Evolutionary conservation across 1,139 yeast species (phyloP).

Genomic region (Candida tetrigidarum): DNA sequence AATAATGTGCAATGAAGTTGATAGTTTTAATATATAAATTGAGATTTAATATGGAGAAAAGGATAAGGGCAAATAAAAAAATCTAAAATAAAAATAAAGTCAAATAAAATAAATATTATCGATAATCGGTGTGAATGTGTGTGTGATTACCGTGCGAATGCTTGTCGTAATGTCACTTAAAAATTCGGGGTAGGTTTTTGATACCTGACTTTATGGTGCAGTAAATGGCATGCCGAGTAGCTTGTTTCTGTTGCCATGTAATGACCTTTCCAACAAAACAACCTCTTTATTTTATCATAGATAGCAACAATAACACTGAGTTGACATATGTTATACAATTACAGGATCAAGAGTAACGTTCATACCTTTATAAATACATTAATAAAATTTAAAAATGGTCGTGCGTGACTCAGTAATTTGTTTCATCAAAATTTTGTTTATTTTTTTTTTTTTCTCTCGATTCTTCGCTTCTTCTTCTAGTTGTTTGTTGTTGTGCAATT

Average conservation of each 20-base stretch:
- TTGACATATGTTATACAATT: neutral
- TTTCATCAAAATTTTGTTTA: neutral
- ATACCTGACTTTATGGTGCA: too few relatives aligned
- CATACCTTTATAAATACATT: too few relatives aligned
- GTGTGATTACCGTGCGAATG: too few relatives aligned
- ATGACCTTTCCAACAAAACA: too few relatives aligned
- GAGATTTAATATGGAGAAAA: neutral
- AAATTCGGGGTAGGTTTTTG: slow-evolving; percentile 1
- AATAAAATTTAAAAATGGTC: neutral
- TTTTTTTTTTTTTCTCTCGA: neutral
- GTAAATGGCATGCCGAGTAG: too few relatives aligned
- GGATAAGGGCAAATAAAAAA: slow-evolving; percentile 2
- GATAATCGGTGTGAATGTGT: too few relatives aligned
- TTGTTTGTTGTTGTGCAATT: neutral
- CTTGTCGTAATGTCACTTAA: neutral
- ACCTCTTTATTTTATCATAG: too few relatives aligned
- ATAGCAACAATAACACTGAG: too few relatives aligned
- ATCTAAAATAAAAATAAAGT: neutral
- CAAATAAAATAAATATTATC: neutral
- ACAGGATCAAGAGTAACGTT: too few relatives aligned
- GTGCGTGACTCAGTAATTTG: neutral
- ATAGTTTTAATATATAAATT: too few relatives aligned
- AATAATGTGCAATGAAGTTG: neutral
- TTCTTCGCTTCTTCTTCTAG: neutral
- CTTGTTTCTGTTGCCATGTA: too few relatives aligned